Conservation (phyloP, 2,329 filamentous ascomycete species). For the Penicillium hordei region DNA sequence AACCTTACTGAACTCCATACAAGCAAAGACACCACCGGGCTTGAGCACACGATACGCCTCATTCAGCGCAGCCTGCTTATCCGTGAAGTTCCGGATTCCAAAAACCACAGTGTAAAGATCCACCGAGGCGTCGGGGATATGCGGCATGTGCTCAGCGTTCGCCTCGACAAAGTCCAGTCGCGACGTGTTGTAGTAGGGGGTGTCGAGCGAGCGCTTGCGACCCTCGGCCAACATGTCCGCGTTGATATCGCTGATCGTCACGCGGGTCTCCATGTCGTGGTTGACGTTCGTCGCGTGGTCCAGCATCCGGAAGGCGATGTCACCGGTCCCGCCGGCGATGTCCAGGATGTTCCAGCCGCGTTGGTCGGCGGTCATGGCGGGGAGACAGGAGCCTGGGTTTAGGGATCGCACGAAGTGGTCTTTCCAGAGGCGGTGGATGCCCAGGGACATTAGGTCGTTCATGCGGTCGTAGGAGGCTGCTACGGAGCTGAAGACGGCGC, state of each 20-base stretch:
- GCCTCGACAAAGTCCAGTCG: conserved; percentile 77
- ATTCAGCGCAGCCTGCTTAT: conserved; percentile 77
- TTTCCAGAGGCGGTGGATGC: conserved; percentile 95
- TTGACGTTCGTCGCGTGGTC: conserved; percentile 81
- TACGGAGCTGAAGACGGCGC: conserved; percentile 90
- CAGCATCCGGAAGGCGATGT: conserved; percentile 96
- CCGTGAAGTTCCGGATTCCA: conserved; percentile 94
- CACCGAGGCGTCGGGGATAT: conserved; percentile 67
- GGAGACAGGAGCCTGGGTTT: conserved; percentile 68
- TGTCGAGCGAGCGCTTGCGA: conserved; percentile 68
- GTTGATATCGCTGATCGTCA: conserved; percentile 96
- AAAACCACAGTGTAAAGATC: conserved; percentile 98
- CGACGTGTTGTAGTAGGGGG: conserved; percentile 57
- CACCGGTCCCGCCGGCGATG: conserved; percentile 93
- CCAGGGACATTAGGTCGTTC: conserved; percentile 99
- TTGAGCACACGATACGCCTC: conserved; percentile 88
- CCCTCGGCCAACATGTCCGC: conserved; percentile 90
- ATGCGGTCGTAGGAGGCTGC: conserved; percentile 94
- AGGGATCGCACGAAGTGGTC: conserved; percentile 92
- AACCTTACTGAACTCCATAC: conserved; percentile 91
- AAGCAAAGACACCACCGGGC: conserved; percentile 93
- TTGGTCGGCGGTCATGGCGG: conserved; percentile 32
- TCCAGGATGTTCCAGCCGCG: conserved; percentile 77
- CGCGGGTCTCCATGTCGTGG: conserved; percentile 73
- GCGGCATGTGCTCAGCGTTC: conserved; percentile 75